Conservation (phyloP, 2,329 filamentous ascomycete species). For the Fusarium sp. region DNA sequence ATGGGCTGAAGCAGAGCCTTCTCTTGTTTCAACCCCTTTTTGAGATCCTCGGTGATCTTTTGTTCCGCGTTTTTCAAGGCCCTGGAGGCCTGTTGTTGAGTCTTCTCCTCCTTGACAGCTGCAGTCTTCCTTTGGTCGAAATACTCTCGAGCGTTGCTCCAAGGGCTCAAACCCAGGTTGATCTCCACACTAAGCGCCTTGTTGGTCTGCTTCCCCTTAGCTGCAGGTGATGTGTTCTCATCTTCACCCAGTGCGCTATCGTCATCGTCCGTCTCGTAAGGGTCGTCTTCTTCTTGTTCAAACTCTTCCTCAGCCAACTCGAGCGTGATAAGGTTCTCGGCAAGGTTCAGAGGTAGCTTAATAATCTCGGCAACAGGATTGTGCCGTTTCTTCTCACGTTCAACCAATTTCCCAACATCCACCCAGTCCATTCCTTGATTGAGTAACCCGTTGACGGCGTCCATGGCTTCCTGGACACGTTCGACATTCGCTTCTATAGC, state of each 20-base stretch:
- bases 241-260: slow-evolving; percentile 58
- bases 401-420: slow-evolving; percentile 87
- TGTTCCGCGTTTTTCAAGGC: slow-evolving; percentile 91
- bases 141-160: slow-evolving; percentile 91
- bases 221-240: slow-evolving; percentile 49
- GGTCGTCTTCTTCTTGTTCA: slow-evolving; percentile 69
- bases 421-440: slow-evolving; percentile 98
- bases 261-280: slow-evolving; percentile 76
- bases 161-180: slow-evolving; percentile 83
- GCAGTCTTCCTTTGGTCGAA: slow-evolving; percentile 90
- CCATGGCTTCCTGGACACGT: slow-evolving; percentile 90
- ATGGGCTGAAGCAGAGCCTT: slow-evolving; percentile 88
- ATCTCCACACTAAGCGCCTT: slow-evolving; percentile 81
- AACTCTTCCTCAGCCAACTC: slow-evolving; percentile 77
- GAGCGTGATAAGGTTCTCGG: slow-evolving; percentile 90
- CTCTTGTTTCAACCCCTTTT: slow-evolving; percentile 89
- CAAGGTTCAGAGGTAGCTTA: slow-evolving; percentile 85
- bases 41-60: slow-evolving; percentile 87
- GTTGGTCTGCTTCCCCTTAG: slow-evolving; percentile 58
- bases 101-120: slow-evolving; percentile 88
- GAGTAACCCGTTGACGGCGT: slow-evolving; percentile 91
- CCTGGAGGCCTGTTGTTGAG: slow-evolving; percentile 80
- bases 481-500: slow-evolving; percentile 93
- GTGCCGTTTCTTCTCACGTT: slow-evolving; percentile 81
- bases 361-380: slow-evolving; percentile 92